Conservation (phyloP, 1,284 basidiomycete species). For the Ceratobasidium sp. region DNA sequence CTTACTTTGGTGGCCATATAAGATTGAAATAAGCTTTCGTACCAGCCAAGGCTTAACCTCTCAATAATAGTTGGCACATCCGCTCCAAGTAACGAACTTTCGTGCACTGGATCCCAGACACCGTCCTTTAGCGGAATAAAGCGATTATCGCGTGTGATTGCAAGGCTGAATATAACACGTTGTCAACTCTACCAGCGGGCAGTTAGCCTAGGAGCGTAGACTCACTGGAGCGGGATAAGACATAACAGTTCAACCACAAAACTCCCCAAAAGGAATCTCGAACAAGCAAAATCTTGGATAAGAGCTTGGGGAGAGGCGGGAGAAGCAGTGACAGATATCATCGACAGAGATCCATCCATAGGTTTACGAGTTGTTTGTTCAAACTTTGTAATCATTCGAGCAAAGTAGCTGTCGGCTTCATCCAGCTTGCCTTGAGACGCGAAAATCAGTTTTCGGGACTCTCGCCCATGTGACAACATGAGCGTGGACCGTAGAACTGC, state of each 20-base stretch:
- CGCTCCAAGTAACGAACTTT: slow-evolving; percentile 53
- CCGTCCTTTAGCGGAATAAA: slow-evolving; percentile 68
- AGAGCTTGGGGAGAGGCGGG: background rate
- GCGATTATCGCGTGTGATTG: slow-evolving; percentile 70
- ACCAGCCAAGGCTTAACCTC: slow-evolving; percentile 71
- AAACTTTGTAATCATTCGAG: slow-evolving; percentile 63
- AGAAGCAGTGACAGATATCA: slow-evolving; percentile 56
- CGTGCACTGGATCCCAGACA: no score
- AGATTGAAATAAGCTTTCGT: slow-evolving; percentile 72
- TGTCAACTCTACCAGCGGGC: background rate
- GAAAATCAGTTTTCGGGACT: slow-evolving; percentile 59
- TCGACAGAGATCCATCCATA: slow-evolving; percentile 60
- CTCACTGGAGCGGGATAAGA: slow-evolving; percentile 47
- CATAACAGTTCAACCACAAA: slow-evolving; percentile 46
- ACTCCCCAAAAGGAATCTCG: slow-evolving; percentile 25
- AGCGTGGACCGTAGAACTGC: slow-evolving; percentile 65
- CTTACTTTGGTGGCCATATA: slow-evolving; percentile 66
- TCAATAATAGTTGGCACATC: slow-evolving; percentile 70
- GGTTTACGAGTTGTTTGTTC: slow-evolving; percentile 67
- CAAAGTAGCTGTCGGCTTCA: slow-evolving; percentile 62
- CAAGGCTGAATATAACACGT: slow-evolving; percentile 54
- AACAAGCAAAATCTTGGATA: background rate
- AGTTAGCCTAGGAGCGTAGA: background rate
- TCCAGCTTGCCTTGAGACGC: slow-evolving; percentile 58
- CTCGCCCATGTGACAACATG: slow-evolving; percentile 55